These are phyloP conservation scores for Cyclotella choctawhatcheeana DNA, from an alignment of 108 stramenopile genomes.

Conservation along the genomic window DNA sequence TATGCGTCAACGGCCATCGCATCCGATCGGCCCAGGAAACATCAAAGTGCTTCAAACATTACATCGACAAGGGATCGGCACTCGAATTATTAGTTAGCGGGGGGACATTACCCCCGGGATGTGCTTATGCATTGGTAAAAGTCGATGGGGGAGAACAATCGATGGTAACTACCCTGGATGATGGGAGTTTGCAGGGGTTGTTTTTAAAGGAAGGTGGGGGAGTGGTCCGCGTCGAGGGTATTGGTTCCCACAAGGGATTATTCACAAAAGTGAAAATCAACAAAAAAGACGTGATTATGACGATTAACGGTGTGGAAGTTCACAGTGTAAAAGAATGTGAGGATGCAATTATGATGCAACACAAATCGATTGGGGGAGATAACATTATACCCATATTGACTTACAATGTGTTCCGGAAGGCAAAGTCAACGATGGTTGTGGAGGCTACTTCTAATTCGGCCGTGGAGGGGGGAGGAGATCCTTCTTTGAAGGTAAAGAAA, in stretches of 20 bases:
- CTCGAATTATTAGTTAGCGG: constrained; percentile 7
- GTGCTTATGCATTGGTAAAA: constrained; percentile 15
- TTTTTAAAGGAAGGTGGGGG: constrained; percentile 14
- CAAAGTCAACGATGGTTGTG: neutral
- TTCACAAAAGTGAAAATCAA: constrained; percentile 16
- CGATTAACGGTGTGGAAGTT: constrained; percentile 3
- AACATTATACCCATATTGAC: constrained; percentile 12
- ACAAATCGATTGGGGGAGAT: no score
- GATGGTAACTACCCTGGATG: neutral
- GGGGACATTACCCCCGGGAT: constrained; percentile 5
- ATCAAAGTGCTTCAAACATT: constrained; percentile 8
- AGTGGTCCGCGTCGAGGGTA: neutral
- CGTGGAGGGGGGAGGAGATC: no score
- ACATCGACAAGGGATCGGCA: neutral
- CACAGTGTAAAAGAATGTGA: constrained; percentile 11
- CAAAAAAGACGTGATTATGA: constrained; percentile 10
- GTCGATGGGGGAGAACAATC: neutral
- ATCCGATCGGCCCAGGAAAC: constrained; percentile 8
- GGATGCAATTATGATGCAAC: constrained; percentile 14
- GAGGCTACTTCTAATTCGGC: neutral
- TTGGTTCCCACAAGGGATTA: constrained; percentile 2
- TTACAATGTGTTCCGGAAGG: constrained; percentile 20
- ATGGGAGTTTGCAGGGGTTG: constrained; percentile 24
- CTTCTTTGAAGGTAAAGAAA: no score
- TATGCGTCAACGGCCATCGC: constrained; percentile 14